Percentiles rank a stretch among this genome's conserved stretches.
Evolutionary conservation across 768 basidiomycete species (phyloP).

Genomic region (Cystofilobasidium capitatum): DNA sequence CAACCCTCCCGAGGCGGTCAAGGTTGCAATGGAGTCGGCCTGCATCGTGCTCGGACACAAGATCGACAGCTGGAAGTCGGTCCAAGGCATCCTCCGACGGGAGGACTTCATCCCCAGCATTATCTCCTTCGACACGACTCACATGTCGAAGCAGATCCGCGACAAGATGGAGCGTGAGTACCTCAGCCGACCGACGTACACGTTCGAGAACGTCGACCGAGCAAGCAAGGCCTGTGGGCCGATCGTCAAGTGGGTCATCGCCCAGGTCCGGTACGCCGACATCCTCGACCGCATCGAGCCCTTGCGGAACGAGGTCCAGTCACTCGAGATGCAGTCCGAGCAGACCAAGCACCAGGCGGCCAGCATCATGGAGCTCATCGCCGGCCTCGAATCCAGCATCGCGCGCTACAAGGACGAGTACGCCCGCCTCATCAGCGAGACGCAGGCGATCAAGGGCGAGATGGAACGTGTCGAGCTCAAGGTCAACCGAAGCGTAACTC

Average conservation of each 20-base stretch:
- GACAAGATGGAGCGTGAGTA: conserved; percentile 89
- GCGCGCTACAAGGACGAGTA: conserved; percentile 94
- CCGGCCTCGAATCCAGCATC: conserved; percentile 85
- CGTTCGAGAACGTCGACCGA: conserved; percentile 87
- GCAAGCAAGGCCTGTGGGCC: conserved; percentile 97
- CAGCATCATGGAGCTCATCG: conserved; percentile 82
- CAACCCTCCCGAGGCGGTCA: conserved; percentile 95
- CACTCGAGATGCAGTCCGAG: conserved; percentile 81
- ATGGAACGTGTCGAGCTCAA: conserved; percentile 97
- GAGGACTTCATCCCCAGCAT: conserved; percentile 96
- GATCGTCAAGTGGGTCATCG: conserved; percentile 94
- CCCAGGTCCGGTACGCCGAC: conserved; percentile 92
- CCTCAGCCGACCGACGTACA: conserved; percentile 79
- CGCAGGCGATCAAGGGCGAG: conserved; percentile 90
- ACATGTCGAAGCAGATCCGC: conserved; percentile 78
- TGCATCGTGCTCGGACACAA: conserved; percentile 93
- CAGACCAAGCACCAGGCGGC: conserved; percentile 88
- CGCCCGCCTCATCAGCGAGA: conserved; percentile 88
- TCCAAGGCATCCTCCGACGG: conserved; percentile 87
- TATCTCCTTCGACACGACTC: conserved; percentile 85
- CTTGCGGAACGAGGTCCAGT: conserved; percentile 86
- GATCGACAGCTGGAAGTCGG: conserved; percentile 91
- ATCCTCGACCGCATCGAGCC: conserved; percentile 96
- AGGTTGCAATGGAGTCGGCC: conserved; percentile 96
- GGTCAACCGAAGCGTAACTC: conserved; percentile 91